A percentile compares a stretch with the other conserved stretches of the same genome.
These are phyloP conservation scores for Scheffersomyces ergatensis DNA, from an alignment of 805 yeast species.

Conservation along the genomic window DNA sequence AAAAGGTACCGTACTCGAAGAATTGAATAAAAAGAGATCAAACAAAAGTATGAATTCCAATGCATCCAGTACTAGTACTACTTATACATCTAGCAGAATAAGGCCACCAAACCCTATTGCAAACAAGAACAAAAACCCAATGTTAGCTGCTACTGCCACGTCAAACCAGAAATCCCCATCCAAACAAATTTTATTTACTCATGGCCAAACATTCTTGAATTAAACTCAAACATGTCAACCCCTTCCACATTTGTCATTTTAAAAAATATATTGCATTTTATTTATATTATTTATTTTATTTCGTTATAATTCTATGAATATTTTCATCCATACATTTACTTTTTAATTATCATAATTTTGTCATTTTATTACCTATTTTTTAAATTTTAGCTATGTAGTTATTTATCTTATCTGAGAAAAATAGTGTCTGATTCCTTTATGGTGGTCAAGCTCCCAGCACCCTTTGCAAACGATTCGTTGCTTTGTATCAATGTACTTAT, in stretches of 20 bases:
- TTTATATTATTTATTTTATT: neutral
- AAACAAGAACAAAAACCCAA: constrained; percentile 2
- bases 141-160: neutral
- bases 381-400: no score
- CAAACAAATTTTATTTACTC: neutral
- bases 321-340: no score
- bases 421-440: constrained; percentile 18
- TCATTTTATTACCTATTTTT: no score
- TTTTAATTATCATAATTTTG: no score
- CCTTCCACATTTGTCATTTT: no score
- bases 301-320: no score
- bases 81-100: constrained; percentile 19
- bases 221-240: no score
- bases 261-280: no score
- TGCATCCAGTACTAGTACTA: constrained; percentile 8
- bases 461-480: neutral
- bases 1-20: constrained; percentile 6
- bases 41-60: constrained; percentile 1
- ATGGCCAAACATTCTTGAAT: neutral
- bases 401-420: no score
- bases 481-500: constrained; percentile 1
- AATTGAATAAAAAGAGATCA: constrained; percentile 3
- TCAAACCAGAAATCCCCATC: constrained; percentile 2
- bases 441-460: constrained; percentile 13
- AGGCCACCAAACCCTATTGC: constrained; percentile 14